phyloP scores from a whole-genome alignment of 1,284 basidiomycete species.

The Boletus hoseneyae region DNA sequence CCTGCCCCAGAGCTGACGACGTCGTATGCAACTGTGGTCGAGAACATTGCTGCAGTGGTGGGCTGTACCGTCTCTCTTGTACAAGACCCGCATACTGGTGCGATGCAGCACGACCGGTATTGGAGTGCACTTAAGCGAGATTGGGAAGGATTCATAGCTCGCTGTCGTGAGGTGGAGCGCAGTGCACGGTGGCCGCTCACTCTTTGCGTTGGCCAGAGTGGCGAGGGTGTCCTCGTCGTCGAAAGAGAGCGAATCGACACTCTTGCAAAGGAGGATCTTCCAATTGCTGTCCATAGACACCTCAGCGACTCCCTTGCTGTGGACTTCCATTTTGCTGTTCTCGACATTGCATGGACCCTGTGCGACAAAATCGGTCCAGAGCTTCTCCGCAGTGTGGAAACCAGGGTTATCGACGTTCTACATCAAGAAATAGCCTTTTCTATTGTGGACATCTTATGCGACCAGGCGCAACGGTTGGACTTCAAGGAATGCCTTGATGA shows the following conservation, averaged over 20 bases:
- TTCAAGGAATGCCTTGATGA: conserved; percentile 57
- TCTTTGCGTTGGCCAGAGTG: conserved; percentile 50
- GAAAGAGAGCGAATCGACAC: conserved; percentile 75
- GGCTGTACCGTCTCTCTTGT: conserved; percentile 78
- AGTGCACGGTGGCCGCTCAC: conserved; percentile 81
- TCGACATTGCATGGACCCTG: conserved; percentile 59
- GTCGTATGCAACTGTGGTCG: conserved; percentile 65
- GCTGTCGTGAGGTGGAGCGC: conserved; percentile 83
- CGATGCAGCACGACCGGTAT: conserved; percentile 73
- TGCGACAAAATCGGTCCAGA: conserved; percentile 55
- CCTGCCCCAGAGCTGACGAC: conserved; percentile 49
- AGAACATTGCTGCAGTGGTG: conserved; percentile 80
- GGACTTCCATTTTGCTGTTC: conserved; percentile 50
- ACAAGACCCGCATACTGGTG: conserved; percentile 75
- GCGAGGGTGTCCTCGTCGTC: conserved; percentile 57
- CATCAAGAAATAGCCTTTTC: conserved; percentile 74
- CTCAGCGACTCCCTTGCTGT: conserved; percentile 41
- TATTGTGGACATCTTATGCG: conserved; percentile 67
- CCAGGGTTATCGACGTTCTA: conserved; percentile 55
- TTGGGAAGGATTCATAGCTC: conserved; percentile 90
- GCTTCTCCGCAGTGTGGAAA: conserved; percentile 54
- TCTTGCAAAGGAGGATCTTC: conserved; percentile 63
- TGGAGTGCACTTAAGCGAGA: conserved; percentile 84
- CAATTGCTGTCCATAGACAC: conserved; percentile 54
- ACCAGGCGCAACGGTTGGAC: conserved; percentile 52